Evolutionary conservation across 306 rosid genomes (phyloP), one percentile per base, ranked within the genome.

Genomic region (Malus fusca): DNA sequence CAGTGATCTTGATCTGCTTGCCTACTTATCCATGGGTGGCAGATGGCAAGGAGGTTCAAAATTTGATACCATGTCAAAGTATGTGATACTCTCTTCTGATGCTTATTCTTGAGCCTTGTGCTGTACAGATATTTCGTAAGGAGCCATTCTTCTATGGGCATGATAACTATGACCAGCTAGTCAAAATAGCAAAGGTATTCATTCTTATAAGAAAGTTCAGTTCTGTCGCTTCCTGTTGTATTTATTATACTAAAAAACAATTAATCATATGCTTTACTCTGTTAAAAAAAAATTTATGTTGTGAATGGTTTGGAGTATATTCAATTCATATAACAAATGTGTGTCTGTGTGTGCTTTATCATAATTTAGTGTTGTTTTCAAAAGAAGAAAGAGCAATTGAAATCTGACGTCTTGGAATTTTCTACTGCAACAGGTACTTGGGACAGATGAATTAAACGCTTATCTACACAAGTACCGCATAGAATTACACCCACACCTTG

Each of bases 111-210:
- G 74, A 37, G 77, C 75, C 69, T 76, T 85, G 72, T 80, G 69
- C 81, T 89, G 52, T 71, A 72, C 89, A 89, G 98, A 93, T 93
- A 84, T 93, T 90, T 79, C 95, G 98, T n/a, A 93, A 93, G 86
- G 98, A 93, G 79, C 98, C 96, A 75, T 93, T 93, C 88, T 93
- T 93, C 83, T 93, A 90, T 84, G 98, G 98, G 69, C 98, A 93
- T 56, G 98, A 93, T 84, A 93, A 93, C 76, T 78, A 88, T 59
- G 98, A 93, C 85, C 98, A 93, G 80, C 93, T 93, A 66, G 98
- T 91, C 81, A 93, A 93, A 84, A 93, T 93, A 74, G 97, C 95
- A 2, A 93, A 88, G 94, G 98, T 93, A 84, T 75, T 63, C 55
- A 25, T 74, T 53, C 62, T 11, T 71, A 6, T 19, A 21, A 18